A percentile compares a stretch with the other conserved stretches of the same genome.
Evolutionary conservation across 805 yeast species (phyloP).

Genomic region (Yarrowia sp.): DNA sequence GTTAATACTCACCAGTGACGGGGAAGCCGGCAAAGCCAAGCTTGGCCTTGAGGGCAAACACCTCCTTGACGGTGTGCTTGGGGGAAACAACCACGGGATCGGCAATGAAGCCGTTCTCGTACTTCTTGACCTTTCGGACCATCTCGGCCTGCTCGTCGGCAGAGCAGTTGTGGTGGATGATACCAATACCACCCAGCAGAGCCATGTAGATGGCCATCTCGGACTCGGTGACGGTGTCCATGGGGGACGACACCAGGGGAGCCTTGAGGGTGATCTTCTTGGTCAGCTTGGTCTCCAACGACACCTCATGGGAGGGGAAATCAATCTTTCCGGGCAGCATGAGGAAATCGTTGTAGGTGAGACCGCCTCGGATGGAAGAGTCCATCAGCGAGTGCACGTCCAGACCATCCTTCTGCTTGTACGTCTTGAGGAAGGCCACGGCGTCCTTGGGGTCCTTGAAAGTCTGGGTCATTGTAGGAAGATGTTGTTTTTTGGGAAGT

Average conservation of each 20-base stretch:
- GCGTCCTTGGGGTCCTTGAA: conserved; percentile 54
- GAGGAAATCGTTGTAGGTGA: conserved; percentile 96
- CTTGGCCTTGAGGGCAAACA: conserved; percentile 68
- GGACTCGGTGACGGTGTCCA: conserved; percentile 98
- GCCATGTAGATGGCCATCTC: conserved; percentile 99
- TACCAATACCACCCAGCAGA: conserved; percentile 97
- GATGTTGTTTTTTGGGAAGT: conserved; percentile 15
- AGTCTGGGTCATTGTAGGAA: conserved; percentile 33
- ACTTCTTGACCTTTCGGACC: conserved; percentile 96
- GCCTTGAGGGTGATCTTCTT: conserved; percentile 89
- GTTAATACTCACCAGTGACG: conserved; percentile 89
- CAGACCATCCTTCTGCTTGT: conserved; percentile 82
- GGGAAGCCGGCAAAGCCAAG: conserved; percentile 98
- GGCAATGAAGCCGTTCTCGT: conserved; percentile 95
- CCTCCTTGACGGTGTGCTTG: conserved; percentile 76
- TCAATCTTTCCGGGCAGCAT: conserved; percentile 92
- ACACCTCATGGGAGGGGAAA: conserved; percentile 81
- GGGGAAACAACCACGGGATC: conserved; percentile 91
- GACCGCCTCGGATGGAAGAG: conserved; percentile 89
- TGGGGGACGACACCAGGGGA: conserved; percentile 97
- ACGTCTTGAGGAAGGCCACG: conserved; percentile 66
- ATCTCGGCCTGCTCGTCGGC: conserved; percentile 98
- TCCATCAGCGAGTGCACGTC: conserved; percentile 85
- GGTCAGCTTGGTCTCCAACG: conserved; percentile 85
- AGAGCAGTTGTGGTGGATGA: conserved; percentile 95